Conservation (phyloP, 257 asterid species). For the Fraxinus anomala region DNA sequence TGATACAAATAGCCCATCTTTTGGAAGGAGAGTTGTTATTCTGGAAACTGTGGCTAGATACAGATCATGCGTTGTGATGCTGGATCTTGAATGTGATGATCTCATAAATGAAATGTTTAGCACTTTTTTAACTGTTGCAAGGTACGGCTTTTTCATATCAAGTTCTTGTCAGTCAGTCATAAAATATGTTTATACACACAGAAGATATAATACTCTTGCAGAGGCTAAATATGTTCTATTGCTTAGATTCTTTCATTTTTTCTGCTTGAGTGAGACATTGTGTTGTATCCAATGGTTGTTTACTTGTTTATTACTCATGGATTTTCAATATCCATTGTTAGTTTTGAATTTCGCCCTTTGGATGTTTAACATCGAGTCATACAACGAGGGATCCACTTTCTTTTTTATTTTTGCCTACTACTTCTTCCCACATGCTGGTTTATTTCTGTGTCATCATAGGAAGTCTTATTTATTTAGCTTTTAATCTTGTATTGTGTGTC, state of each 20-base stretch:
- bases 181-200: background rate
- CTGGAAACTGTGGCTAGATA: slow-evolving; percentile 94
- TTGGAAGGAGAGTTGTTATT: slow-evolving; percentile 89
- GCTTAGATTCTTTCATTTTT: background rate
- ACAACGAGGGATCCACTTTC: slow-evolving; percentile 12
- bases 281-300: background rate
- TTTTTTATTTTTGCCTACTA: background rate
- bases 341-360: background rate
- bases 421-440: background rate
- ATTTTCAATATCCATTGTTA: background rate
- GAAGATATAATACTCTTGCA: background rate
- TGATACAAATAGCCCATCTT: slow-evolving; percentile 69
- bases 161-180: slow-evolving; percentile 9
- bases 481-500: background rate
- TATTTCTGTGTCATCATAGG: background rate
- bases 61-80: slow-evolving; percentile 94
- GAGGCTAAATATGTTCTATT: background rate
- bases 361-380: slow-evolving; percentile 5
- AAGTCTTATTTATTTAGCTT: background rate
- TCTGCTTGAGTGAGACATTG: background rate
- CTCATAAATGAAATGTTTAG: slow-evolving; percentile 85
- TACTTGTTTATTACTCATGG: background rate
- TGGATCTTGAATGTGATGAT: slow-evolving; percentile 97
- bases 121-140: slow-evolving; percentile 74
- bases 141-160: slow-evolving; percentile 45